These are phyloP conservation scores for Bathelium albidoporum DNA, from an alignment of 495 filamentous ascomycete genomes.

Conservation along the genomic window DNA sequence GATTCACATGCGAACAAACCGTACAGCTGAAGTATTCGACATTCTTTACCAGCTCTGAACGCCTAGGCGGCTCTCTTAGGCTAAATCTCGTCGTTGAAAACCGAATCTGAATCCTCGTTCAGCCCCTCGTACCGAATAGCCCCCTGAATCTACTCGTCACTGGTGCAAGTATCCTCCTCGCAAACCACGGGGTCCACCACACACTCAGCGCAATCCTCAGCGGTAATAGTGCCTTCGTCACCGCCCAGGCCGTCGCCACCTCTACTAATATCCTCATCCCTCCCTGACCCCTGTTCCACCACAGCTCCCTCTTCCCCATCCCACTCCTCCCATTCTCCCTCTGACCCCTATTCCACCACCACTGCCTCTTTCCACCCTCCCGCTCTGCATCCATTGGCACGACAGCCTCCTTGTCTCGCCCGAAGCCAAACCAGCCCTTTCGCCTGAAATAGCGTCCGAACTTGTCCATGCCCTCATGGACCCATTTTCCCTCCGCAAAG, in stretches of 20 bases:
- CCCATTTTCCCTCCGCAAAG: conserved; percentile 41
- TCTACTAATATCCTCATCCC: conserved; percentile 43
- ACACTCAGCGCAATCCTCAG: conserved; percentile 63
- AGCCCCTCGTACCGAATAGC: conserved; percentile 29
- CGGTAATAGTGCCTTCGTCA: conserved; percentile 77
- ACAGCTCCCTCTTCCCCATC: conserved; percentile 22
- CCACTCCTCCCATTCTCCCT: conserved; percentile 19
- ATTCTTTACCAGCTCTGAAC: too few species aligned
- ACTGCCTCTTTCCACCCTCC: too few species aligned
- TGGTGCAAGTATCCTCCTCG: conserved; percentile 50
- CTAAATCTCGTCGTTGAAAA: too few species aligned
- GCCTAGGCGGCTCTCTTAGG: too few species aligned
- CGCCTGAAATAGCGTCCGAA: conserved; percentile 49
- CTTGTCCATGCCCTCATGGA: conserved; percentile 43
- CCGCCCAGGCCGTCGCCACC: conserved; percentile 77
- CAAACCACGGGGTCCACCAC: conserved; percentile 93
- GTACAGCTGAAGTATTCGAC: too few species aligned
- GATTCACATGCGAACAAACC: too few species aligned
- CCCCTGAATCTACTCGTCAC: conserved; percentile 29
- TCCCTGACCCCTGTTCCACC: conserved; percentile 34
- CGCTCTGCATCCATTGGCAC: too few species aligned
- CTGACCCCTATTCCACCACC: conserved; percentile 21
- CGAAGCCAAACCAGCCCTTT: conserved; percentile 52
- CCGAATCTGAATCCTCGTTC: neutral
- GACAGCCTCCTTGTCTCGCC: too few species aligned